Percentiles rank a stretch among this genome's conserved stretches.
phyloP scores from a whole-genome alignment of 352 stramenopile genomes.

The Phytophthora hibernalis region DNA sequence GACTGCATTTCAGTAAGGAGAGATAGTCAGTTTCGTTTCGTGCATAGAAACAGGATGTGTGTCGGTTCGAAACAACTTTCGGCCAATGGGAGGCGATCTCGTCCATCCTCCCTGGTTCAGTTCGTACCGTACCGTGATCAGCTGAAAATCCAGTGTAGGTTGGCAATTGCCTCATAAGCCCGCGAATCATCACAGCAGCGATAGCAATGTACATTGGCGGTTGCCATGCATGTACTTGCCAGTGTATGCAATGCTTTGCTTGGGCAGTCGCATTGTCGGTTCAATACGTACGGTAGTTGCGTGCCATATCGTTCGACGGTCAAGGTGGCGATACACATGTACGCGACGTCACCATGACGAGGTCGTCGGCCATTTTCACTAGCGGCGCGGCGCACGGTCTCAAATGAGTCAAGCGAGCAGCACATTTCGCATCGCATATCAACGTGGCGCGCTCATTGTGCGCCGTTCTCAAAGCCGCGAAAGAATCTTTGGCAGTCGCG shows the following conservation, averaged over 20 bases:
- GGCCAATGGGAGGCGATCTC: conserved; percentile 20
- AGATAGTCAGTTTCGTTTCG: conserved; percentile 29
- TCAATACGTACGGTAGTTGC: too few relatives aligned
- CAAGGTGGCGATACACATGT: conserved; percentile 9
- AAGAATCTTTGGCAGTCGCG: conserved; percentile 13
- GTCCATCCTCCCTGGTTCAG: conserved; percentile 7
- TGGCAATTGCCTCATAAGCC: too few relatives aligned
- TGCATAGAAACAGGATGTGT: conserved; percentile 13
- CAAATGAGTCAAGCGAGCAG: conserved; percentile 7
- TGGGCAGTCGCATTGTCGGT: too few relatives aligned
- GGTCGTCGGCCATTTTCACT: conserved; percentile 11
- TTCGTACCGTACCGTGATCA: conserved; percentile 12
- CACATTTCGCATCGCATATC: conserved; percentile 34
- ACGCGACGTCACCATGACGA: not conserved
- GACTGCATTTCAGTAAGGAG: conserved; percentile 21
- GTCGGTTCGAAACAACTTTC: conserved; percentile 14
- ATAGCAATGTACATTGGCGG: too few relatives aligned
- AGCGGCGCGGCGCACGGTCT: conserved; percentile 5
- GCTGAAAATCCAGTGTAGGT: conserved; percentile 23
- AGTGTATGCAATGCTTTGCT: too few relatives aligned
- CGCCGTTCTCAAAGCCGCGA: not conserved
- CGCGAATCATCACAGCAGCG: too few relatives aligned
- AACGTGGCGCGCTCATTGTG: conserved; percentile 9
- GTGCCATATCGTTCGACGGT: conserved; percentile 3
- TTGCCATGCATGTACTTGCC: too few relatives aligned